Base-by-base conservation (phyloP, 2,329 filamentous ascomycete genomes). In the Colletotrichum spaethianum region DNA sequence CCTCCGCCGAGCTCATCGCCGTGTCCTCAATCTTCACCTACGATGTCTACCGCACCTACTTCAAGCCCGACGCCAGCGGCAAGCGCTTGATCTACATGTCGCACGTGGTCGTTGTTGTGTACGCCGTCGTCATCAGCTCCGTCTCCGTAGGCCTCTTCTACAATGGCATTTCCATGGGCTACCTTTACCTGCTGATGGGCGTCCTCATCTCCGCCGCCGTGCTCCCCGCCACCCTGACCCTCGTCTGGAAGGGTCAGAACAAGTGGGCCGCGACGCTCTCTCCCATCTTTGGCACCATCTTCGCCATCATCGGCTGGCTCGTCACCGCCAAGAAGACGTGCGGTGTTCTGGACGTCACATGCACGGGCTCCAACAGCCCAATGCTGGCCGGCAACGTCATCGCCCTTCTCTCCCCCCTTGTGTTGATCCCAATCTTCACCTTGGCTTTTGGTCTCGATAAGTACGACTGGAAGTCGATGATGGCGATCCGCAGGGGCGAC, bases 321-420 rank as follows among this genome's bases (percentile, higher is more conserved):
- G 93, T 94, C 3, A 94, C 92, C 0, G 88, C 93, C 1, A 90
- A 92, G 78, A 91, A 89, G 76, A 81, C 93, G 77, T 93, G 90
- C 76, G 93, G 93, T 26, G 82, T 83, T 2, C 87, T 98, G 33
- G 89, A 87, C 55, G 93, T 98, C 50, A 87, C 83, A 0, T 93
- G 92, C 75, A 96, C 94, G 0, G 95, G 95, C 2, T 89, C 91
- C 31, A 97, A 97, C 82, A 90, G 93, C 74, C 93, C 94, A 16
- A 97, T 97, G 94, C 84, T 97, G 28, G 94, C 93, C 1, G 94
- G 94, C 40, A 97, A 97, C 75, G 93, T 97, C 4, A 91, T 92
- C 1, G 94, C 94, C 0, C 88, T 98, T 1, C 90, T 97, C 9
- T 92, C 93, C 0, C 95, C 95, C 0, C 73, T 94, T 0, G 79